These are phyloP conservation scores for Rutidosis leptorrhynchoides DNA, from an alignment of 129 eudicot species.

Conservation along the genomic window DNA sequence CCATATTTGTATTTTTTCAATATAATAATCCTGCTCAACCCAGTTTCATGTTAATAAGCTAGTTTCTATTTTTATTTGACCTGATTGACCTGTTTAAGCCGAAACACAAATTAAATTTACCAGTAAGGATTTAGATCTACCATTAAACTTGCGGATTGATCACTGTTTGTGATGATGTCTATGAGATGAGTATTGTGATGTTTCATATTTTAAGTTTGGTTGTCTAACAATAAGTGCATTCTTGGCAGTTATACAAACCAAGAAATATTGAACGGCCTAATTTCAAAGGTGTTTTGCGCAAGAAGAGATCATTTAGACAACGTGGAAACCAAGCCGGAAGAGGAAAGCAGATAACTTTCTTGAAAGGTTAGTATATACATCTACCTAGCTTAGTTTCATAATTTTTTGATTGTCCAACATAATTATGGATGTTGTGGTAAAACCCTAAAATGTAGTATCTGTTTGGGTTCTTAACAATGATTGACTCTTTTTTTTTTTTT, in stretches of 20 bases:
- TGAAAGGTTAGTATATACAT: slow-evolving; percentile 46
- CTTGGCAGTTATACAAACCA: slow-evolving; percentile 59
- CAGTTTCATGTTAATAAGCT: background rate
- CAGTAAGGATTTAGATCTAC: background rate
- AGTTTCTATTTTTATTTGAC: background rate
- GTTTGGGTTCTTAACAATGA: too few relatives aligned
- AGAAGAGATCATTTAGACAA: slow-evolving; percentile 77
- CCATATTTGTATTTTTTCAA: background rate
- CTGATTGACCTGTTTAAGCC: background rate
- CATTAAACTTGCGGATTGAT: background rate
- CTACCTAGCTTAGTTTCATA: background rate
- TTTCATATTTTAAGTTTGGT: background rate
- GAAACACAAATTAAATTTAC: background rate
- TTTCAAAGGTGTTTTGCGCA: slow-evolving; percentile 52
- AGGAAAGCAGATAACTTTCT: slow-evolving; percentile 56
- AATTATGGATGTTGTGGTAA: background rate
- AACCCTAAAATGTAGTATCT: background rate
- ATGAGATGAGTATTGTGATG: background rate
- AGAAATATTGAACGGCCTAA: slow-evolving; percentile 49
- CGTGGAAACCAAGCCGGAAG: slow-evolving; percentile 55
- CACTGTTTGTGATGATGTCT: background rate
- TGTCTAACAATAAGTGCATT: background rate
- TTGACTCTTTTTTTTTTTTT: too few relatives aligned
- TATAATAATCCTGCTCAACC: background rate
- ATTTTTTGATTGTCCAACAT: background rate